A percentile compares a stretch with the other conserved stretches of the same genome.
Conservation (phyloP, 441 rosid species). For the Gossypium gossypioides region DNA sequence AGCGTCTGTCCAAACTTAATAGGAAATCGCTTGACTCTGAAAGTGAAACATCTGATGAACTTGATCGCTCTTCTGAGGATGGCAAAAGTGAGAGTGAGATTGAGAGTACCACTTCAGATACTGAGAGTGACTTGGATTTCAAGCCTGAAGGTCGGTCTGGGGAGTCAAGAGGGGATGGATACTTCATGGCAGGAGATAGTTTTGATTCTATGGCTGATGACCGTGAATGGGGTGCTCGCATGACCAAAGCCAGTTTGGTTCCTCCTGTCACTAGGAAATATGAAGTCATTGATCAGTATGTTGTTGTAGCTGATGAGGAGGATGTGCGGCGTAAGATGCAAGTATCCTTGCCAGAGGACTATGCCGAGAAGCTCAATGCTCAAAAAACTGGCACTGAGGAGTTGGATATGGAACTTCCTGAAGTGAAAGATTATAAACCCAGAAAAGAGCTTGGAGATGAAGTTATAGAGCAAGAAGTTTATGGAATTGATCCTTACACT, state of each 20-base stretch:
- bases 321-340: conserved; percentile 83
- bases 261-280: conserved; percentile 99
- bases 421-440: conserved; percentile 91
- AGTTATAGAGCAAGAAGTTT: conserved; percentile 97
- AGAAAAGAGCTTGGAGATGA: conserved; percentile 82
- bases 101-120: conserved; percentile 64
- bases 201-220: conserved; percentile 63
- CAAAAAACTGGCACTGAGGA: conserved; percentile 88
- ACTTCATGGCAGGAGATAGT: conserved; percentile 47
- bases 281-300: conserved; percentile 77
- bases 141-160: conserved; percentile 46
- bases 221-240: conserved; percentile 99
- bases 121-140: conserved; percentile 81
- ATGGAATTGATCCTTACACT: conserved; percentile 97
- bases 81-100: conserved; percentile 47
- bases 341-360: conserved; percentile 93
- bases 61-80: conserved; percentile 54
- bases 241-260: conserved; percentile 95
- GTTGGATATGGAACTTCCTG: conserved; percentile 99
- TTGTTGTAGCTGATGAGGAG: conserved; percentile 83
- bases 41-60: conserved; percentile 86
- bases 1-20: conserved; percentile 77
- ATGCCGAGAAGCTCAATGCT: conserved; percentile 83
- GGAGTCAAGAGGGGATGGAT: conserved; percentile 56
- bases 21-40: conserved; percentile 75